phyloP scores from a whole-genome alignment of 148 eudicot genomes.

The Cornus kousa region DNA sequence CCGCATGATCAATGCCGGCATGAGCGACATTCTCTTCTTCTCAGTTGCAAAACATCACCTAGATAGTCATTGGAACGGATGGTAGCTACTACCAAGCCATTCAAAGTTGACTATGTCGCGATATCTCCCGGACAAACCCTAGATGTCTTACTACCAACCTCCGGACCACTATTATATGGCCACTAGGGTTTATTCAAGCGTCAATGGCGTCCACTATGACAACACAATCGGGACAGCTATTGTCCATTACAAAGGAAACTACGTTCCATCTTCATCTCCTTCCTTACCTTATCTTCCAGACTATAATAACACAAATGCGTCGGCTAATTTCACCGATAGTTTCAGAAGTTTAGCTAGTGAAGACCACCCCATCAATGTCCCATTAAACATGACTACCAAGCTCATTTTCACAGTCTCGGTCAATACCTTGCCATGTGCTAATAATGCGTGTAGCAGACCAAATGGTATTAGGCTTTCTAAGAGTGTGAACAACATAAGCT shows the following conservation, averaged over 20 bases:
- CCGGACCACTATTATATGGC: slow-evolving; percentile 1
- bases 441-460: slow-evolving; percentile 11
- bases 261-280: not conserved
- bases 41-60: not conserved
- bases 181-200: not conserved
- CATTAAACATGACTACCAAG: slow-evolving; percentile 4
- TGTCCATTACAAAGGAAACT: not conserved
- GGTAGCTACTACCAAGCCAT: slow-evolving; percentile 10
- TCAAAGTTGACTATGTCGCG: not conserved
- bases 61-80: slow-evolving; percentile 6
- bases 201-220: not conserved
- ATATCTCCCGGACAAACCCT: slow-evolving; percentile 17
- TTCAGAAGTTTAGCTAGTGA: slow-evolving; percentile 10
- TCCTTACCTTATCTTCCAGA: slow-evolving; percentile 8
- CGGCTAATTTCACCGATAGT: slow-evolving; percentile 1
- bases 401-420: slow-evolving; percentile 12
- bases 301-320: slow-evolving; percentile 14
- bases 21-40: slow-evolving; percentile 5
- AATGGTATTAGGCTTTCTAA: slow-evolving; percentile 8
- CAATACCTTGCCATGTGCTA: slow-evolving; percentile 13
- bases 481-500: slow-evolving; percentile 22
- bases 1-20: slow-evolving; percentile 1
- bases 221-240: slow-evolving; percentile 13
- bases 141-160: slow-evolving; percentile 6
- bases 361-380: slow-evolving; percentile 9